Conservation (phyloP, 352 stramenopile genomes). For the Phytophthora gonapodyides region DNA sequence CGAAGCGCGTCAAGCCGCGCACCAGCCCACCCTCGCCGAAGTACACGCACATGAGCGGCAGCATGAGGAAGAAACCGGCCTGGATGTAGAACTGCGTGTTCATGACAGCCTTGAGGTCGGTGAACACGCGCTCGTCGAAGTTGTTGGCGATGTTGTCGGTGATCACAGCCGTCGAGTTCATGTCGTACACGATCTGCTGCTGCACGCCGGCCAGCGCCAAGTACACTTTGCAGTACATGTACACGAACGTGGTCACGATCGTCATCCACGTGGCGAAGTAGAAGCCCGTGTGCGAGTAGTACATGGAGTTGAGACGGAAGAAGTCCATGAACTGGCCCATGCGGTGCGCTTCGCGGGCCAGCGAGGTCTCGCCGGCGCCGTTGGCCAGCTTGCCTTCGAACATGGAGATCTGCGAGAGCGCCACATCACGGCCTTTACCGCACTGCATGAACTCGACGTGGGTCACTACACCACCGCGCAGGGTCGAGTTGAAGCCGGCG, state of each 20-base stretch:
- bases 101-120: conserved; percentile 63
- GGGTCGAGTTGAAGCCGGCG: conserved; percentile 71
- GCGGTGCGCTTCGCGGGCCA: conserved; percentile 74
- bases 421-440: conserved; percentile 81
- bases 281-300: conserved; percentile 84
- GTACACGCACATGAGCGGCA: conserved; percentile 77
- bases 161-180: conserved; percentile 71
- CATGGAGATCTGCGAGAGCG: conserved; percentile 81
- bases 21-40: conserved; percentile 73
- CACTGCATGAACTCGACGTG: conserved; percentile 86
- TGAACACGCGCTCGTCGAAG: conserved; percentile 64
- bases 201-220: conserved; percentile 68
- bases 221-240: conserved; percentile 88
- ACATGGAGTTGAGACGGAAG: conserved; percentile 85
- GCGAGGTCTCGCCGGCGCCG: conserved; percentile 69
- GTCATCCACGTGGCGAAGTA: conserved; percentile 86
- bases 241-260: conserved; percentile 82
- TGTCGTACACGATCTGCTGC: conserved; percentile 63
- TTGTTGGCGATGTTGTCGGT: conserved; percentile 54
- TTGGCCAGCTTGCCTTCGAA: conserved; percentile 84
- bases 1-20: conserved; percentile 63
- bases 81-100: conserved; percentile 89
- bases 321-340: conserved; percentile 87
- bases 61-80: conserved; percentile 71
- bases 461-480: conserved; percentile 69